A percentile compares a stretch with the other conserved stretches of the same genome.
Conservation (phyloP, 768 basidiomycete genomes). For the Neoboletus subvelutipes region DNA sequence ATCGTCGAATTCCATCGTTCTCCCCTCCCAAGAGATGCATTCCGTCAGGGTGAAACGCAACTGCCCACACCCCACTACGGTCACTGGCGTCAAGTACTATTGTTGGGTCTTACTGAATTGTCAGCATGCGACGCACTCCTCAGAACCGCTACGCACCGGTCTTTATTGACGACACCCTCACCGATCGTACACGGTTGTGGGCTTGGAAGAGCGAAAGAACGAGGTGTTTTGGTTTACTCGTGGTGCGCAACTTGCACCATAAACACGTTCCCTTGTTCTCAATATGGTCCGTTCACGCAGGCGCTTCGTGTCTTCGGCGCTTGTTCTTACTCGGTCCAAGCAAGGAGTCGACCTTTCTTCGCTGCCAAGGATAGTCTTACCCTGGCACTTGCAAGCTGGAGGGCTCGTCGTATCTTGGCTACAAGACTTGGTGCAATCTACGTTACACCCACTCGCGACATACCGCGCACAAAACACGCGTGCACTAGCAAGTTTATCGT, state of each 20-base stretch:
- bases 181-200: background rate
- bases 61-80: background rate
- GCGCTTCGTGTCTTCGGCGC: too few relatives aligned
- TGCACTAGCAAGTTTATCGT: too few relatives aligned
- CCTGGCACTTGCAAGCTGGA: too few relatives aligned
- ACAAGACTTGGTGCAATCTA: background rate
- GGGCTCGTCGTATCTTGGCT: background rate
- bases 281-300: background rate
- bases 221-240: background rate
- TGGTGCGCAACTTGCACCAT: background rate
- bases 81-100: background rate
- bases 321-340: too few relatives aligned
- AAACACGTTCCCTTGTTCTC: background rate
- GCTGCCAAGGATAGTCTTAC: background rate
- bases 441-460: too few relatives aligned
- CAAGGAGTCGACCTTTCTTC: background rate
- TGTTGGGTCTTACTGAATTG: background rate
- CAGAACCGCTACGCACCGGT: background rate
- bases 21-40: background rate
- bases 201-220: background rate
- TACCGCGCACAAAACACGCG: too few relatives aligned
- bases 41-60: background rate
- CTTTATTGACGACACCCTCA: background rate
- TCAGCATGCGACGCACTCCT: background rate
- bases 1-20: background rate